Conservation (phyloP, 1,284 basidiomycete species). For the Pseudozyma sp. region DNA sequence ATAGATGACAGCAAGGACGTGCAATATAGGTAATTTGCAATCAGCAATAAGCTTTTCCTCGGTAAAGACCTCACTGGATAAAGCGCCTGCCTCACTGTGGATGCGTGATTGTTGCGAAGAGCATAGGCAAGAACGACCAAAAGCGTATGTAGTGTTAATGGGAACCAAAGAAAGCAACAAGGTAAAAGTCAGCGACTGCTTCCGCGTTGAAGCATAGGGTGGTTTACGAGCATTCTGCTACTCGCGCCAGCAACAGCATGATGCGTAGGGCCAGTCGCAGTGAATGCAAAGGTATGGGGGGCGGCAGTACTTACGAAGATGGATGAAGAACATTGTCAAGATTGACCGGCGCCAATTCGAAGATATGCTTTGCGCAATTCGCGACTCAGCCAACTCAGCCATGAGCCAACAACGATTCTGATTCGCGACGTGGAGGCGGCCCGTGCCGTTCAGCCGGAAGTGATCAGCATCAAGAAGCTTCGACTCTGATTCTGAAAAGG, state of each 20-base stretch:
- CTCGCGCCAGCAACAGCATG: not conserved
- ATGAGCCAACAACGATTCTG: not conserved
- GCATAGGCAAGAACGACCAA: not conserved
- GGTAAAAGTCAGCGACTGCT: slow-evolving; percentile 3
- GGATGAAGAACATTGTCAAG: slow-evolving; percentile 22
- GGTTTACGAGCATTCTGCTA: not conserved
- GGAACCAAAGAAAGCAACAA: not conserved
- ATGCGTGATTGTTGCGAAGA: slow-evolving; percentile 17
- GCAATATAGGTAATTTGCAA: slow-evolving; percentile 66
- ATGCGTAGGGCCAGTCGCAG: not conserved
- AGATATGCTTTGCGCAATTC: slow-evolving; percentile 14
- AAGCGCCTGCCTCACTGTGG: slow-evolving; percentile 61
- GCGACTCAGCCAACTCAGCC: slow-evolving; percentile 23
- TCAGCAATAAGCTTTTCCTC: slow-evolving; percentile 67
- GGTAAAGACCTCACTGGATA: slow-evolving; percentile 66
- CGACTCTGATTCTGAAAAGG: not conserved
- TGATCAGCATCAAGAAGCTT: slow-evolving; percentile 4
- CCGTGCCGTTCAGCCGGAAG: slow-evolving; percentile 23
- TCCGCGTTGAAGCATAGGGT: too few species aligned
- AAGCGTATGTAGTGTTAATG: not conserved
- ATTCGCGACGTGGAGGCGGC: slow-evolving; percentile 33
- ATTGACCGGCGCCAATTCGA: not conserved
- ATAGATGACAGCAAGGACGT: slow-evolving; percentile 62
- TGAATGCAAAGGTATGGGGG: slow-evolving; percentile 16
- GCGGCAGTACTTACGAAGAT: slow-evolving; percentile 44